These are phyloP conservation scores for Omphalotus guepiniiformis DNA, from an alignment of 768 basidiomycete genomes.

Conservation along the genomic window DNA sequence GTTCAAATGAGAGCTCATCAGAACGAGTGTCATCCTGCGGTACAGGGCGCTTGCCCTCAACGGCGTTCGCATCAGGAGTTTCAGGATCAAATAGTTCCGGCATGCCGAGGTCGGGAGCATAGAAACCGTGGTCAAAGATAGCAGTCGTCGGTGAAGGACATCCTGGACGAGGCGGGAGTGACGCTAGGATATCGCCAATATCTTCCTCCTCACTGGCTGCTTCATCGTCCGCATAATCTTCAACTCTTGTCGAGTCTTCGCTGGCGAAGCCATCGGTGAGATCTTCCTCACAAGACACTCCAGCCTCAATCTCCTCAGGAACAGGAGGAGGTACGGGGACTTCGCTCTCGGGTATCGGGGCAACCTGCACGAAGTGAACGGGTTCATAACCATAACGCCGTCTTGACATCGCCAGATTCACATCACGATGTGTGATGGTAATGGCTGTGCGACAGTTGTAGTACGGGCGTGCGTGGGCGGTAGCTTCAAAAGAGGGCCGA, in stretches of 20 bases:
- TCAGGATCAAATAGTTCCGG: too few relatives aligned
- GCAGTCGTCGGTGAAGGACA: too few relatives aligned
- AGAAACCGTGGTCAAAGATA: too few relatives aligned
- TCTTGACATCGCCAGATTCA: neutral
- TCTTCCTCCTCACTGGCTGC: too few relatives aligned
- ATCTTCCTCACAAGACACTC: neutral
- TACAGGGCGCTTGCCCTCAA: too few relatives aligned
- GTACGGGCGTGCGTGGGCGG: neutral
- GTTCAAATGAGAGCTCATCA: too few relatives aligned
- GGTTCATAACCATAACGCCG: neutral
- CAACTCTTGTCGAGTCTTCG: too few relatives aligned
- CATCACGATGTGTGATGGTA: constrained; percentile 5
- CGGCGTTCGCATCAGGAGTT: too few relatives aligned
- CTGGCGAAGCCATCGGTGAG: neutral
- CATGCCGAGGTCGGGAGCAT: too few relatives aligned
- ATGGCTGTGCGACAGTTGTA: constrained; percentile 2
- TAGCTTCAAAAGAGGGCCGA: constrained; percentile 2
- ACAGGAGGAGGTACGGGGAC: neutral
- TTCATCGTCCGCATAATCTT: neutral
- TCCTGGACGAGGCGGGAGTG: too few relatives aligned
- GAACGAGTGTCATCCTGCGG: too few relatives aligned
- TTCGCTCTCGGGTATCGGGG: constrained; percentile 2
- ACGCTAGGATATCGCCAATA: too few relatives aligned
- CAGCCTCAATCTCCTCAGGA: neutral
- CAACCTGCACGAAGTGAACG: constrained; percentile 5